Evolutionary conservation across 768 basidiomycete species (phyloP).

Genomic region (Podaxis carcinomalis): DNA sequence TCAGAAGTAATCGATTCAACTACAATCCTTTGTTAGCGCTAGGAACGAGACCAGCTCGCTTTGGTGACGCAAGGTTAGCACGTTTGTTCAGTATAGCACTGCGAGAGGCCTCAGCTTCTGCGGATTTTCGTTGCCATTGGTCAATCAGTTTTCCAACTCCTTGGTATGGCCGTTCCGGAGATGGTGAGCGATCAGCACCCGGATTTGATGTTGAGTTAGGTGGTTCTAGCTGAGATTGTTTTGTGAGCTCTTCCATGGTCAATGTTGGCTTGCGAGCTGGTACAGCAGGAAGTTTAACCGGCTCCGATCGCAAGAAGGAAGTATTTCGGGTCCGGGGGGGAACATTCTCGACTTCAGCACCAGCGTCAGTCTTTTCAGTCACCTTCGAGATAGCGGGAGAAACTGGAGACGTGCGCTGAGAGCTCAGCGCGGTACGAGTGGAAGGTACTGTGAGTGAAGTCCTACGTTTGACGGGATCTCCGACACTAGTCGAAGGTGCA

Average conservation of each 20-base stretch:
- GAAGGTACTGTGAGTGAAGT: conserved; percentile 3
- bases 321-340: conserved; percentile 19
- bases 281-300: conserved; percentile 11
- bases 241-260: conserved; percentile 13
- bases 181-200: conserved; percentile 44
- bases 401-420: background rate
- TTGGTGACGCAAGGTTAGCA: conserved; percentile 28
- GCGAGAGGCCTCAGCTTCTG: conserved; percentile 44
- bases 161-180: conserved; percentile 75
- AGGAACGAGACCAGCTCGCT: conserved; percentile 33
- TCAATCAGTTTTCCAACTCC: conserved; percentile 85
- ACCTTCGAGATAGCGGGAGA: background rate
- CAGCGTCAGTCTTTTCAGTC: background rate
- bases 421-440: background rate
- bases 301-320: conserved; percentile 3
- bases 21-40: conserved; percentile 18
- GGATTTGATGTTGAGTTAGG: conserved; percentile 10
- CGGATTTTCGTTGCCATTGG: conserved; percentile 82
- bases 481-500: background rate
- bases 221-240: conserved; percentile 19
- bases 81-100: conserved; percentile 28
- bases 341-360: conserved; percentile 16
- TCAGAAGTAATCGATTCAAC: background rate
- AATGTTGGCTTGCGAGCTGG: conserved; percentile 9
- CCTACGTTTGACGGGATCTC: conserved; percentile 3